Percentiles rank a stretch among this genome's conserved stretches.
These are phyloP conservation scores for Podosphaera aphanis DNA, from an alignment of 2,329 filamentous ascomycete genomes.

Conservation along the genomic window DNA sequence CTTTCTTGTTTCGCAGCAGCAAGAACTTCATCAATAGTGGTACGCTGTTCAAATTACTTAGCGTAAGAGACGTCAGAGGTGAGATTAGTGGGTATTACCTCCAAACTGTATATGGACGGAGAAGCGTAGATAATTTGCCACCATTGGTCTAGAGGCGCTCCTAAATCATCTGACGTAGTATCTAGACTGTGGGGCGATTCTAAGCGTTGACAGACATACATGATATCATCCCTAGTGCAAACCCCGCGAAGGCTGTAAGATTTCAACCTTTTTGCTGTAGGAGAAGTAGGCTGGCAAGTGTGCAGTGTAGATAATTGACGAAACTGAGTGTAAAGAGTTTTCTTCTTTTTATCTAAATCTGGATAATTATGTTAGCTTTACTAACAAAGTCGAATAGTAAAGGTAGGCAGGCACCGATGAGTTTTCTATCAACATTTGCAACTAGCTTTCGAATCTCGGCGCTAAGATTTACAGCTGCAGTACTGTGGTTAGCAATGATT, in stretches of 20 bases:
- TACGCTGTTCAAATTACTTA: conserved; percentile 19
- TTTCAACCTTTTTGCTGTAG: conserved; percentile 9
- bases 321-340: conserved; percentile 12
- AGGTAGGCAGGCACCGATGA: conserved; percentile 7
- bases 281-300: conserved; percentile 11
- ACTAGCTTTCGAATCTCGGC: conserved; percentile 11
- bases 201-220: conserved; percentile 27
- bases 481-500: conserved; percentile 1
- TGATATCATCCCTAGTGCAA: conserved; percentile 22
- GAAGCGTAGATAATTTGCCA: conserved; percentile 27
- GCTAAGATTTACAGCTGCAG: conserved; percentile 9
- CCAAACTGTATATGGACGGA: conserved; percentile 22
- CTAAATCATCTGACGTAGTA: background rate
- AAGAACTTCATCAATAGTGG: conserved; percentile 22
- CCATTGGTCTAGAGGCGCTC: conserved; percentile 24
- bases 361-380: conserved; percentile 6
- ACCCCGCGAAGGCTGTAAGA: conserved; percentile 29
- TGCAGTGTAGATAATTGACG: conserved; percentile 21
- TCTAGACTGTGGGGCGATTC: conserved; percentile 17
- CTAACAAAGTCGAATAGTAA: background rate
- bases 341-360: conserved; percentile 14
- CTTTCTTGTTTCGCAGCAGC: conserved; percentile 24
- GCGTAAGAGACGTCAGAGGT: background rate
- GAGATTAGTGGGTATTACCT: conserved; percentile 19
- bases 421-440: conserved; percentile 15